A percentile compares a stretch with the other conserved stretches of the same genome.
Conservation (phyloP, 495 filamentous ascomycete genomes). For the Entonaema liquescens region DNA sequence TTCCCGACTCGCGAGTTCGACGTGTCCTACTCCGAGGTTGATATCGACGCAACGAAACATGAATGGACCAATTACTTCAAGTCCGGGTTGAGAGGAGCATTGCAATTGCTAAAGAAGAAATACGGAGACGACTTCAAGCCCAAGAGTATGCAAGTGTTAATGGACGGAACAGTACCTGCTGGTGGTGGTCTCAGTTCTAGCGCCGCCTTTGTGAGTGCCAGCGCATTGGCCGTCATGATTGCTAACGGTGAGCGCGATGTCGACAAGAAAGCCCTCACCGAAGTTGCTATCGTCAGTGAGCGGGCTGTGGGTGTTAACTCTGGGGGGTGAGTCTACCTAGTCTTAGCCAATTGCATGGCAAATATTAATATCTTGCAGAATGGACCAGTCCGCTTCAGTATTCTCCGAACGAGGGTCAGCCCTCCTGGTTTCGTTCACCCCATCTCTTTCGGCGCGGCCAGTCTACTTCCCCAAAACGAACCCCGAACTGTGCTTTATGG, state of each 20-base stretch:
- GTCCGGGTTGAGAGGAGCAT: slow-evolving; percentile 81
- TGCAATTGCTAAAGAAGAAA: slow-evolving; percentile 79
- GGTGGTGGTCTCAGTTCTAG: slow-evolving; percentile 93
- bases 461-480: slow-evolving; percentile 84
- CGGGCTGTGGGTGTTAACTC: slow-evolving; percentile 95
- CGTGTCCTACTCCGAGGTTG: slow-evolving; percentile 73
- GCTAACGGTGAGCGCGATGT: slow-evolving; percentile 83
- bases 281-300: slow-evolving; percentile 93
- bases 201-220: slow-evolving; percentile 92
- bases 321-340: slow-evolving; percentile 71
- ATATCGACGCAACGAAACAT: slow-evolving; percentile 83
- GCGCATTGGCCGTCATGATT: slow-evolving; percentile 84
- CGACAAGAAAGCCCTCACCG: slow-evolving; percentile 87
- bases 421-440: slow-evolving; percentile 89
- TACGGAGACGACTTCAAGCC: slow-evolving; percentile 66
- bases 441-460: slow-evolving; percentile 75
- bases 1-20: slow-evolving; percentile 81
- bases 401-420: slow-evolving; percentile 86
- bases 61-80: slow-evolving; percentile 99
- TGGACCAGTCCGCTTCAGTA: slow-evolving; percentile 98
- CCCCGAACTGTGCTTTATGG: slow-evolving; percentile 88
- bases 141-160: slow-evolving; percentile 83
- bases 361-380: slow-evolving; percentile 54
- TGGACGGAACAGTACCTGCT: slow-evolving; percentile 90
- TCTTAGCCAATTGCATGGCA: slow-evolving; percentile 12